These are phyloP conservation scores for Mycosphaerella sp. DNA, from an alignment of 2,329 filamentous ascomycete genomes.

Conservation along the genomic window DNA sequence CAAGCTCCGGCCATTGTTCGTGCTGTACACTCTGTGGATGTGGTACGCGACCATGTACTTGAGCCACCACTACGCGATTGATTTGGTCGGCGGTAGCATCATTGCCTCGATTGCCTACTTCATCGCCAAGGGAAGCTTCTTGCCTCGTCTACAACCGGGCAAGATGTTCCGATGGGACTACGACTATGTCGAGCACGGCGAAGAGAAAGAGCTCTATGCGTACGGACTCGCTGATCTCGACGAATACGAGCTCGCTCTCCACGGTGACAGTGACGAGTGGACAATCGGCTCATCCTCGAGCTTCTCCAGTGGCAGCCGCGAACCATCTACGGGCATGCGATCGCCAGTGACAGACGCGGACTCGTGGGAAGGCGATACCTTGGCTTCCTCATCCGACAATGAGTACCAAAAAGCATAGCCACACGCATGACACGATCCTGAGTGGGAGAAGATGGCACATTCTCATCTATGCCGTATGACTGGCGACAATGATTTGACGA, in stretches of 20 bases:
- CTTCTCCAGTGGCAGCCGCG: conserved; percentile 59
- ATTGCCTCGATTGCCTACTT: conserved; percentile 63
- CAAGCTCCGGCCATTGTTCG: conserved; percentile 69
- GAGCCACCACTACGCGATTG: conserved; percentile 93
- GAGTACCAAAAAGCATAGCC: conserved; percentile 27
- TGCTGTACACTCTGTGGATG: conserved; percentile 82
- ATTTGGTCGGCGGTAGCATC: conserved; percentile 79
- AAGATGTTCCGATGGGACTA: conserved; percentile 93
- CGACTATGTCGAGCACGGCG: conserved; percentile 82
- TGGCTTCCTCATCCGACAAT: conserved; percentile 35
- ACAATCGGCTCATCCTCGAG: conserved; percentile 77
- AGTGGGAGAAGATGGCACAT: conserved; percentile 3
- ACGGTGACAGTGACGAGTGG: conserved; percentile 75
- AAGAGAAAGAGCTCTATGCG: conserved; percentile 47
- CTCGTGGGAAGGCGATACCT: conserved; percentile 53
- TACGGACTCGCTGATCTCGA: conserved; percentile 52
- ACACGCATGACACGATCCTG: background rate
- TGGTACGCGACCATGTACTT: conserved; percentile 99
- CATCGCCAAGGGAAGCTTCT: conserved; percentile 69
- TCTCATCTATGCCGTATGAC: conserved; percentile 12
- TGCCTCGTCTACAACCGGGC: conserved; percentile 74
- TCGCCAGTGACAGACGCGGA: conserved; percentile 52
- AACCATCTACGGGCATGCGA: conserved; percentile 46
- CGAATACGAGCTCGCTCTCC: conserved; percentile 46
- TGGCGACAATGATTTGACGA: conserved; percentile 21